These are phyloP conservation scores for Tetradesmus lagerheimii DNA, from an alignment of 139 green algal genomes.

Conservation along the genomic window DNA sequence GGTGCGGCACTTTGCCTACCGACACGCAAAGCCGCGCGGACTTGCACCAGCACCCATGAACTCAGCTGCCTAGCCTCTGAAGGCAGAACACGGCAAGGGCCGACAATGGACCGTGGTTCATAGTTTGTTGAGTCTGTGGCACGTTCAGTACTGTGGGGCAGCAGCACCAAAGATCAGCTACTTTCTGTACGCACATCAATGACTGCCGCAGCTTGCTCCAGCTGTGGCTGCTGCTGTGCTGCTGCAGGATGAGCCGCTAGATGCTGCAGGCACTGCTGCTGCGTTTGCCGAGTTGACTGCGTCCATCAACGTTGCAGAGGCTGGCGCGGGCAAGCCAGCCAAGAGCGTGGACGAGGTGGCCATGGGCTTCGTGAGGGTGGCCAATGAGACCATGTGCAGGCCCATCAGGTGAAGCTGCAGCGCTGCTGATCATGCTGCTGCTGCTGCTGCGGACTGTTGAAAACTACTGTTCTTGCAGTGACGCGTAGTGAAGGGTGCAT, in stretches of 20 bases:
- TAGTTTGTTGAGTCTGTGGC: too few species aligned
- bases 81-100: too few species aligned
- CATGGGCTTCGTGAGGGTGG: constrained; percentile 94
- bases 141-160: too few species aligned
- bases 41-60: too few species aligned
- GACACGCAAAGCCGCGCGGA: too few species aligned
- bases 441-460: neutral
- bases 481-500: too few species aligned
- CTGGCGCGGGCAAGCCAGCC: constrained; percentile 44
- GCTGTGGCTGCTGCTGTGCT: neutral
- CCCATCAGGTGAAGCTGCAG: constrained; percentile 73
- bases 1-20: neutral
- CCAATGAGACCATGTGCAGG: constrained; percentile 98
- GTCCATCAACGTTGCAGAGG: constrained; percentile 74
- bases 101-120: too few species aligned
- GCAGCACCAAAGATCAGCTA: too few species aligned
- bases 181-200: too few species aligned
- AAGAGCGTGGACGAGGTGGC: constrained; percentile 85
- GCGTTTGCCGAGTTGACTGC: constrained; percentile 72
- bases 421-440: neutral
- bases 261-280: constrained; percentile 65
- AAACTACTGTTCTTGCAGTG: too few species aligned
- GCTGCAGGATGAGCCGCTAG: constrained; percentile 84
- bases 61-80: too few species aligned
- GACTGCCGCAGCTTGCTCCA: neutral